A percentile compares a stretch with the other conserved stretches of the same genome.
These are phyloP conservation scores for Solanum ahanhuiri DNA, from an alignment of 257 asterid genomes.

Conservation along the genomic window DNA sequence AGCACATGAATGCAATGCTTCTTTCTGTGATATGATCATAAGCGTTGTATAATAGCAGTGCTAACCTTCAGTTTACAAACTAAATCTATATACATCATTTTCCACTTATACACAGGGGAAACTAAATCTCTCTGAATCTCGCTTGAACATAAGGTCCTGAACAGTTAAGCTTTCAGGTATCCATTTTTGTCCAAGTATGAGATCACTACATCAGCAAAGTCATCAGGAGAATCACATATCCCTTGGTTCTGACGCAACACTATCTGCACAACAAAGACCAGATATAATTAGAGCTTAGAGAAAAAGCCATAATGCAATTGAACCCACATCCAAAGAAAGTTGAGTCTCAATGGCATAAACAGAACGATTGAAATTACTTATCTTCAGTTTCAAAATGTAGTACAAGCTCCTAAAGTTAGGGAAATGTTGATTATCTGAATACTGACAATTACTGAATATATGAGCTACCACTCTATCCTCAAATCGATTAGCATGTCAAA, in stretches of 20 bases:
- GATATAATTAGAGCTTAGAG: neutral
- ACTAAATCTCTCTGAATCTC: neutral
- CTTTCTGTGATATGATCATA: neutral
- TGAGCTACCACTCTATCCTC: neutral
- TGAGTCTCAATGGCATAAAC: neutral
- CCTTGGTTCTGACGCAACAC: slow-evolving; percentile 56
- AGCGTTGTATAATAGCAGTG: neutral
- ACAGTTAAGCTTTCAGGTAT: slow-evolving; percentile 48
- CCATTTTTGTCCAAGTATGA: slow-evolving; percentile 67
- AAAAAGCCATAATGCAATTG: neutral
- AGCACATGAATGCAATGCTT: neutral
- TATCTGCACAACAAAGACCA: slow-evolving; percentile 40
- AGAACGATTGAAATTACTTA: neutral
- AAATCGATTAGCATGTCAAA: neutral
- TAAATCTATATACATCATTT: neutral
- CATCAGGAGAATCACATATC: slow-evolving; percentile 49
- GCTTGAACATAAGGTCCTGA: neutral
- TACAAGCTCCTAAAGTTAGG: neutral
- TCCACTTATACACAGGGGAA: slow-evolving; percentile 4
- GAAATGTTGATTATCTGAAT: neutral
- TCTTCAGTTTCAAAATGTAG: neutral
- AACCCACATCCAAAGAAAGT: neutral
- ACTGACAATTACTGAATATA: neutral
- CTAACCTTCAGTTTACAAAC: neutral
- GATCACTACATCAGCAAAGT: slow-evolving; percentile 59